phyloP scores from a whole-genome alignment of 192 early-diverging fungal genomes.

The Bifiguratus adelaidae region DNA sequence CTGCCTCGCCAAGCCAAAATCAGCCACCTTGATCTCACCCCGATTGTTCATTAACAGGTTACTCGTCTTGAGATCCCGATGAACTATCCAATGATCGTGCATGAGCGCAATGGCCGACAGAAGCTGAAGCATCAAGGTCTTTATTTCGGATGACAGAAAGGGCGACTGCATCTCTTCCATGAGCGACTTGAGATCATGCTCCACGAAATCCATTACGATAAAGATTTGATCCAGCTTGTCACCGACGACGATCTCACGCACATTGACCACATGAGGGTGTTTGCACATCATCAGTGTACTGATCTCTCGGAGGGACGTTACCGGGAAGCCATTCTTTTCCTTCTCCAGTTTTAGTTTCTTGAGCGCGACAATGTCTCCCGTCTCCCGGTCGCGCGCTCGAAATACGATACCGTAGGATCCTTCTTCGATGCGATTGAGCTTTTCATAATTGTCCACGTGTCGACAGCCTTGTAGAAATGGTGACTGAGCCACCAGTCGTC shows the following conservation, averaged over 20 bases:
- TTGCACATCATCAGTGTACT: slow-evolving; percentile 63
- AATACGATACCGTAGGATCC: slow-evolving; percentile 96
- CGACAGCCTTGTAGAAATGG: slow-evolving; percentile 51
- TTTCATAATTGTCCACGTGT: slow-evolving; percentile 79
- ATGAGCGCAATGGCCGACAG: slow-evolving; percentile 46
- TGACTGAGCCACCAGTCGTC: slow-evolving; percentile 12
- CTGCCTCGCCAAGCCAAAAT: slow-evolving; percentile 56
- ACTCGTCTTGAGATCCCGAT: slow-evolving; percentile 58
- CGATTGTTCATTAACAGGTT: slow-evolving; percentile 49
- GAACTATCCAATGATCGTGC: slow-evolving; percentile 60
- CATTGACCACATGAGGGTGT: slow-evolving; percentile 77
- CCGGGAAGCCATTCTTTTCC: slow-evolving; percentile 64
- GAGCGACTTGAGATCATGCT: slow-evolving; percentile 86
- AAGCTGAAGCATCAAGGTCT: slow-evolving; percentile 63
- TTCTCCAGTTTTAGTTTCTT: slow-evolving; percentile 47
- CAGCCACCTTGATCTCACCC: slow-evolving; percentile 54
- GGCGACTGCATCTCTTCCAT: slow-evolving; percentile 75
- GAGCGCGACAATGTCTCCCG: slow-evolving; percentile 56
- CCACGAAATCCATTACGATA: slow-evolving; percentile 97
- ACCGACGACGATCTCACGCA: slow-evolving; percentile 68
- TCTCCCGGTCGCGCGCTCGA: slow-evolving; percentile 70
- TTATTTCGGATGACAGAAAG: slow-evolving; percentile 82
- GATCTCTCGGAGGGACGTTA: slow-evolving; percentile 71
- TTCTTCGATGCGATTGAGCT: slow-evolving; percentile 93
- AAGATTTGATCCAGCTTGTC: slow-evolving; percentile 61